Evolutionary conservation across 164 flowering plant genomes (phyloP), one percentile per base, ranked within the genome.

Genomic region (Umbellularia californica): DNA sequence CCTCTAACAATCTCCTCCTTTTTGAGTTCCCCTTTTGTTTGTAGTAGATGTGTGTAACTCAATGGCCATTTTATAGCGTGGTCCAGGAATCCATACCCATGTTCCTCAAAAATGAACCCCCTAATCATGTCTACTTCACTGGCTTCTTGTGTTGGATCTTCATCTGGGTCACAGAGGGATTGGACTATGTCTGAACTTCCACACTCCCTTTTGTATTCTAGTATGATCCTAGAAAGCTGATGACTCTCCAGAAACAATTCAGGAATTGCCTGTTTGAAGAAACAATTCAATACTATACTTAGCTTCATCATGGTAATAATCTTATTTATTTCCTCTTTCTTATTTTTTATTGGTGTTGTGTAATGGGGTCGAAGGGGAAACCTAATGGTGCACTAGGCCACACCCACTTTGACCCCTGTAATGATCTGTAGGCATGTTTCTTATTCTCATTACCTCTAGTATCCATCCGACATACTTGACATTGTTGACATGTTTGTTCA

Each of bases 401-500:
- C 17, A 2, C 2, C 60, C 5, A 55, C n/a, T 55, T 5, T 20
- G 60, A 55, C n/a, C 23, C 24, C n/a, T 9, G 65, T 58, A 19
- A 60, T 64, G 27, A 24, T 14, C 25, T n/a, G 28, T 19, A 17
- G 55, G 65, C 30, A 65, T 19, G 12, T 64, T 64, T 19, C n/a
- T 60, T 25, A 64, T 23, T 68, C 27, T 7, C 30, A 58, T 79
- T 84, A 89, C 90, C 90, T 89, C 90, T 4, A 89, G 83, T 90
- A 89, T 89, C 93, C 93, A 89, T 74, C 80, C 68, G 13, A 87
- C 80, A 58, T 89, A 89, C 80, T 88, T 89, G 10, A 88, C 93
- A 72, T 89, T 86, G 87, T 89, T 89, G 12, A 89, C 93, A 73
- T 88, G 93, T 58, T 89, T 87, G 81, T 89, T 89, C 90, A 88